Conservation (phyloP, 805 yeast species). For the Metschnikowia gelsemii region DNA sequence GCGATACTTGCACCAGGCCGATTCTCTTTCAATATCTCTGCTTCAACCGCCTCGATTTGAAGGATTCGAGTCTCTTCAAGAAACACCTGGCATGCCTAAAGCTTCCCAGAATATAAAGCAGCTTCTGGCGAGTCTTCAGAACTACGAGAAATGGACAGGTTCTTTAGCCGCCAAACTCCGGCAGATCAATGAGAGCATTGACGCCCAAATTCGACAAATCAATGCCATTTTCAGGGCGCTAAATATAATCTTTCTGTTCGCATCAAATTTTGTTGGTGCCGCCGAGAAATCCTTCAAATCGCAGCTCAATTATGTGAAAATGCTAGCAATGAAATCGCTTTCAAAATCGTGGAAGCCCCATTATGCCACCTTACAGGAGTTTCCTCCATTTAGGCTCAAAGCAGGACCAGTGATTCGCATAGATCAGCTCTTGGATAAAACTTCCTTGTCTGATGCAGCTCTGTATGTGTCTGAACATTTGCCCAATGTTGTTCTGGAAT, state of each 20-base stretch:
- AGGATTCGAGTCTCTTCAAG: neutral
- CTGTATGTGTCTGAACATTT: slow-evolving; percentile 26
- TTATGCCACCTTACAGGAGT: slow-evolving; percentile 33
- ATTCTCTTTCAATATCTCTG: neutral
- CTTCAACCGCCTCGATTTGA: slow-evolving; percentile 5
- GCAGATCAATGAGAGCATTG: slow-evolving; percentile 30
- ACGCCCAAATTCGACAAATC: slow-evolving; percentile 34
- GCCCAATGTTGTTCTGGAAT: slow-evolving; percentile 32
- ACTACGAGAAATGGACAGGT: slow-evolving; percentile 53
- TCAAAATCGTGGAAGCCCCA: slow-evolving; percentile 36
- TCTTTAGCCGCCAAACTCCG: slow-evolving; percentile 44
- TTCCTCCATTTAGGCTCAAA: slow-evolving; percentile 38
- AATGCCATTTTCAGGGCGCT: slow-evolving; percentile 46
- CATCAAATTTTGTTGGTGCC: slow-evolving; percentile 48
- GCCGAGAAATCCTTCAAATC: slow-evolving; percentile 46
- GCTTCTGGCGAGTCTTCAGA: slow-evolving; percentile 22
- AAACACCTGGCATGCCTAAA: too few relatives aligned
- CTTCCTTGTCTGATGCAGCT: slow-evolving; percentile 32
- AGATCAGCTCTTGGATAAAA: slow-evolving; percentile 31
- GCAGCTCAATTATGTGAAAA: slow-evolving; percentile 35
- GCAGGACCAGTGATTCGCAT: slow-evolving; percentile 27
- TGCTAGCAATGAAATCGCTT: slow-evolving; percentile 43
- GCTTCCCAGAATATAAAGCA: neutral
- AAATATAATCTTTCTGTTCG: slow-evolving; percentile 48
- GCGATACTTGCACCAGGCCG: slow-evolving; percentile 12